Evolutionary conservation across 106 monocot genomes (phyloP).

Genomic region (Allium cepa): DNA sequence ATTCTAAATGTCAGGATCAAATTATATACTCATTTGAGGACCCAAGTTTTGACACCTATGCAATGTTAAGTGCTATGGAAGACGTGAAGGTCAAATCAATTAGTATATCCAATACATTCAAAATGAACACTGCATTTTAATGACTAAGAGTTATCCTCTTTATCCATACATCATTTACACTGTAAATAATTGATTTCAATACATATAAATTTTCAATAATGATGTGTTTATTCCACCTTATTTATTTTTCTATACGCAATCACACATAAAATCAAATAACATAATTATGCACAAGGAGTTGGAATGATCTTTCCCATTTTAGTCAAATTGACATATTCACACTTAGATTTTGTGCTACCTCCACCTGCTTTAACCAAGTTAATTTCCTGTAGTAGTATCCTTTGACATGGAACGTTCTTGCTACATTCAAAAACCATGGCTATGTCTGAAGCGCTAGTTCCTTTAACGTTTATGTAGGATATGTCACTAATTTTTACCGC

Average conservation of each 20-base stretch:
- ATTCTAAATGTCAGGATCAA: too few relatives aligned
- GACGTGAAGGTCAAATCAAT: too few relatives aligned
- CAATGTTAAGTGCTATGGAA: too few relatives aligned
- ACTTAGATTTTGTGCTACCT: conserved; percentile 14
- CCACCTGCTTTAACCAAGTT: conserved; percentile 23
- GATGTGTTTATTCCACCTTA: neutral
- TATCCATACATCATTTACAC: too few relatives aligned
- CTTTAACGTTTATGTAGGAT: conserved; percentile 60
- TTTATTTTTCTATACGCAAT: neutral
- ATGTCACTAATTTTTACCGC: conserved; percentile 62
- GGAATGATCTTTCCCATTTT: conserved; percentile 28
- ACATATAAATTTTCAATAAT: neutral
- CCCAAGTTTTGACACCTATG: too few relatives aligned
- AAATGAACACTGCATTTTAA: too few relatives aligned
- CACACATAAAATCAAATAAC: neutral
- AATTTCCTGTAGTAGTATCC: conserved; percentile 34
- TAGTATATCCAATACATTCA: too few relatives aligned
- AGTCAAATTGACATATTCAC: conserved; percentile 32
- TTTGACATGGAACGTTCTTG: conserved; percentile 32
- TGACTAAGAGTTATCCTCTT: too few relatives aligned
- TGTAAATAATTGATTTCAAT: neutral
- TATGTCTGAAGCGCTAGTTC: conserved; percentile 41
- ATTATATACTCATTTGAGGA: too few relatives aligned
- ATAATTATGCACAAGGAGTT: conserved; percentile 14
- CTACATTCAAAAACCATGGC: conserved; percentile 65